phyloP scores from a whole-genome alignment of 2,329 filamentous ascomycete genomes.

The Ceratocystis albifundus region DNA sequence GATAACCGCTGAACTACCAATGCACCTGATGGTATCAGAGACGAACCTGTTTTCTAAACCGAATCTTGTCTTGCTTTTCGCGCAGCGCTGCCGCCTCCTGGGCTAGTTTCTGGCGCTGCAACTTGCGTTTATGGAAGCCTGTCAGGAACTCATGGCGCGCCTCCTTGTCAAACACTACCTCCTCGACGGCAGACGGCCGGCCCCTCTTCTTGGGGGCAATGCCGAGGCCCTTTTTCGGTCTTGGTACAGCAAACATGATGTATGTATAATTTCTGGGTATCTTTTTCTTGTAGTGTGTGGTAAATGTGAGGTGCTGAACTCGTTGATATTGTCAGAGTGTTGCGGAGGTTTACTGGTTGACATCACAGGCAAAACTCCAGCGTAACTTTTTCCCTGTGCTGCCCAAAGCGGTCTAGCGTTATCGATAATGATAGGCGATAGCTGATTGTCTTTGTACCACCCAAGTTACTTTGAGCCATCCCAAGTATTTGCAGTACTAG shows the following conservation, averaged over 20 bases:
- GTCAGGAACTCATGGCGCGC: conserved; percentile 81
- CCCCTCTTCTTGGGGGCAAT: conserved; percentile 58
- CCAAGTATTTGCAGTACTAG: no score
- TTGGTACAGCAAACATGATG: conserved; percentile 43
- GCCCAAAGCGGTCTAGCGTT: conserved; percentile 20
- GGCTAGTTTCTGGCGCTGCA: conserved; percentile 71
- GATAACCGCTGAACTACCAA: background rate
- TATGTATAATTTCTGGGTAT: conserved; percentile 18
- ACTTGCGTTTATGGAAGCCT: conserved; percentile 92
- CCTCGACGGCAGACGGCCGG: conserved; percentile 49
- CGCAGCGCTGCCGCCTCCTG: conserved; percentile 69
- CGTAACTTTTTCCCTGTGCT: conserved; percentile 20
- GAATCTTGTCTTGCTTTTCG: conserved; percentile 64
- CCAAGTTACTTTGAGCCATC: background rate
- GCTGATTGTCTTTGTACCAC: background rate
- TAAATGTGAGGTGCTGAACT: background rate
- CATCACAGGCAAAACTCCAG: conserved; percentile 1
- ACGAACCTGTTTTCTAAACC: conserved; percentile 61
- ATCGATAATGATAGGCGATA: conserved; percentile 19
- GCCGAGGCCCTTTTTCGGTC: conserved; percentile 44
- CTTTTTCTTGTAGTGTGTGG: conserved; percentile 13
- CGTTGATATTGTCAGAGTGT: conserved; percentile 8
- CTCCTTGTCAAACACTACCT: conserved; percentile 71
- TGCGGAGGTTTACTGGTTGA: conserved; percentile 1
- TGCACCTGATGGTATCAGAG: background rate